phyloP scores from a whole-genome alignment of 441 rosid genomes.

The Jatropha podagrica region DNA sequence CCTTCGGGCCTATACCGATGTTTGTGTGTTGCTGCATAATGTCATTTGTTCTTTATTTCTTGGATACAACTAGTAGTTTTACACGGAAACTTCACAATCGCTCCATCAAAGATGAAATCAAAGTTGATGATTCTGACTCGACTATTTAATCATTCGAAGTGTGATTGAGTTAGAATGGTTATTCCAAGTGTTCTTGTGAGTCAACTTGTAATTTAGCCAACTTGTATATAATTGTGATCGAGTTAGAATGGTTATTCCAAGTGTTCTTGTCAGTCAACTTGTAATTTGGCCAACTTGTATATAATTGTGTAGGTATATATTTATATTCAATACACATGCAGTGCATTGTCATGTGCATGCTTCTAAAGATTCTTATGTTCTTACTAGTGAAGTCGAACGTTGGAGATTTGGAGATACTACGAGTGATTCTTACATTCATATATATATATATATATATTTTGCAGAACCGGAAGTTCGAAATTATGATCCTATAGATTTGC shows the following conservation, averaged over 20 bases:
- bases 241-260: neutral
- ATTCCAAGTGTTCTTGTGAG: neutral
- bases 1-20: slow-evolving; percentile 91
- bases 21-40: slow-evolving; percentile 63
- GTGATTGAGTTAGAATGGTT: slow-evolving; percentile 8
- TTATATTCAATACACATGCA: neutral
- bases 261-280: neutral
- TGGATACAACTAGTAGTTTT: slow-evolving; percentile 75
- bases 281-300: neutral
- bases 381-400: neutral
- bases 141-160: slow-evolving; percentile 36
- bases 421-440: neutral
- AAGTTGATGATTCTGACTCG: slow-evolving; percentile 47
- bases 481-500: neutral
- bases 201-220: neutral
- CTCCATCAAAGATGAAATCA: slow-evolving; percentile 40
- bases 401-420: neutral
- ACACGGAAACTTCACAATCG: slow-evolving; percentile 59
- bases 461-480: no score
- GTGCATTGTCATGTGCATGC: no score
- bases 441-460: no score
- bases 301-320: neutral
- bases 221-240: neutral
- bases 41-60: slow-evolving; percentile 64
- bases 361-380: neutral